Base-by-base conservation (phyloP, 345 rosid species). In the Eutrema heterophyllum region DNA sequence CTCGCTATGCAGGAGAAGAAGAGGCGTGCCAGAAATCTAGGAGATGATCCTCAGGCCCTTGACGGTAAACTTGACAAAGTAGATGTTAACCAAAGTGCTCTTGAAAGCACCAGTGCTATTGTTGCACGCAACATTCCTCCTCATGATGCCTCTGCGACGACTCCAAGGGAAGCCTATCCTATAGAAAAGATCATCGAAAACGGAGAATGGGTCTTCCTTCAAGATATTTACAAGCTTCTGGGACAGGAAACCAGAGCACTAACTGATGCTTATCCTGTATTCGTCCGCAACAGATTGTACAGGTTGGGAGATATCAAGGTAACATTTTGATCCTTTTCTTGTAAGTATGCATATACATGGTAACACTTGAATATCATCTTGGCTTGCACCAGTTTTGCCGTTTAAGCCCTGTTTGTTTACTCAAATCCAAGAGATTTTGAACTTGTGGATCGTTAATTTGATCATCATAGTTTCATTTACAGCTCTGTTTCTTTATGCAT, bases 101-200 rank as follows among this genome's bases (percentile, higher is more conserved):
- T 86, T 67, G 88, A 79, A 71, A 74, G 56, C 52, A 81, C 86
- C 5, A 67, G 30, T 66, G 67, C 87, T 7, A 78, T 64, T 38
- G 65, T 70, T 57, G 65, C 86, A 33, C 97, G 83, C 60, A 90
- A 92, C 75, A 84, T 90, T 70, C 98, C 98, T 6, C 93, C 92
- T 13, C 75, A 88, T 35, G 66, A 92, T 59, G 64, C 76, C 15
- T 77, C 83, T 65, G 96, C 98, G 21, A 61, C 87, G 1, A 68
- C 73, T 14, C 89, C 93, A 6, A 58, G 40, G 79, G 85, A 83
- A 70, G 97, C 85, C 13, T 95, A 90, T 82, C 99, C 99, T 5
- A 52, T 95, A 49, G 84, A 86, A 51, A 81, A 79, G 81, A 95
- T 95, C 68, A 90, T 95, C 49, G 81, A 81, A 24, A 33, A 61